These are phyloP conservation scores for Xylariaceae sp. DNA, from an alignment of 2,329 filamentous ascomycete genomes.

Conservation along the genomic window DNA sequence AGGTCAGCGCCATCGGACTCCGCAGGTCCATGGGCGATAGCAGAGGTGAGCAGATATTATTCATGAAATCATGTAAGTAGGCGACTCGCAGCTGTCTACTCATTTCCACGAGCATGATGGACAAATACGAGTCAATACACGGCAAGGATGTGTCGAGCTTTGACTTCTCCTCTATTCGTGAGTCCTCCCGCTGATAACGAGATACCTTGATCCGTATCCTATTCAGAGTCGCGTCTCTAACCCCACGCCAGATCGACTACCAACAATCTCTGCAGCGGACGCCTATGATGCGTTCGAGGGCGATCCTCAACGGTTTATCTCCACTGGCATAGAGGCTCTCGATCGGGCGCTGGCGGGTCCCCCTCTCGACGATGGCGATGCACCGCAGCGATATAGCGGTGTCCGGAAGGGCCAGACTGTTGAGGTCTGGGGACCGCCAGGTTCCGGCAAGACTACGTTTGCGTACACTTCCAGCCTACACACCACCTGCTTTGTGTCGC, in stretches of 20 bases:
- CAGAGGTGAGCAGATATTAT: background rate
- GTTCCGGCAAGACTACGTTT: conserved; percentile 77
- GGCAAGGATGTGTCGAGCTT: conserved; percentile 59
- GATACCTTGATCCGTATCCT: conserved; percentile 12
- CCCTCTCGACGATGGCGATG: conserved; percentile 11
- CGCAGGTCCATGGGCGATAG: background rate
- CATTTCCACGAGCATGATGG: conserved; percentile 37
- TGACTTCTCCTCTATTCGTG: conserved; percentile 48
- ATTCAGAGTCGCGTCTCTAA: conserved; percentile 13
- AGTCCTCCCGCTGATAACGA: conserved; percentile 25
- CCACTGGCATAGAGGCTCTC: conserved; percentile 51
- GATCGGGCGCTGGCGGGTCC: conserved; percentile 43
- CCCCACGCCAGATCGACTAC: conserved; percentile 58
- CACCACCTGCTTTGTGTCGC: background rate
- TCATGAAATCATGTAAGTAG: conserved; percentile 14
- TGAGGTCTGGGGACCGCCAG: conserved; percentile 84
- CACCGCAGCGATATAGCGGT: conserved; percentile 43
- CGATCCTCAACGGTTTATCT: conserved; percentile 45
- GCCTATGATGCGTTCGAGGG: conserved; percentile 57
- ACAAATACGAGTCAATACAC: conserved; percentile 52
- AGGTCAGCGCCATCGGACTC: background rate
- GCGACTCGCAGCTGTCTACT: background rate
- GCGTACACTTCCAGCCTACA: conserved; percentile 47
- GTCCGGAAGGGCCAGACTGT: conserved; percentile 72
- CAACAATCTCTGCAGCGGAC: conserved; percentile 70